Evolutionary conservation across 2,329 filamentous ascomycete genomes (phyloP).

Genomic region (Akanthomyces muscarius): DNA sequence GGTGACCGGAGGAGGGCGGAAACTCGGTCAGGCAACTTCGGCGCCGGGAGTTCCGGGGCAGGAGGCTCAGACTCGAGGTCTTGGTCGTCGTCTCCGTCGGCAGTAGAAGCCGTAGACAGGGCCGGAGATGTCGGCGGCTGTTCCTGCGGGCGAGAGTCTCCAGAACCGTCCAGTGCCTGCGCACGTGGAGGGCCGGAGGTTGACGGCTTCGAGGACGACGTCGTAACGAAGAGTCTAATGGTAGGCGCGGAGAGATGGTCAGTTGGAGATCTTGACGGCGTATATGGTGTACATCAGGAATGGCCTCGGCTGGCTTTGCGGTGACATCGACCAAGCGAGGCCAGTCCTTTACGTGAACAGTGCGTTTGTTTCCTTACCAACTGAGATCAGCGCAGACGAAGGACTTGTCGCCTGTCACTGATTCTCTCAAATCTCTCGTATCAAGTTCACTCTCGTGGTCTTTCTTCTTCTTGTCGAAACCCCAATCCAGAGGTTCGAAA

Average conservation of each 20-base stretch:
- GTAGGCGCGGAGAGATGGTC: background rate
- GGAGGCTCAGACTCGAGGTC: conserved; percentile 54
- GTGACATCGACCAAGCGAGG: background rate
- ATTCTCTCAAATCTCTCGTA: conserved; percentile 40
- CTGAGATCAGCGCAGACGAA: conserved; percentile 62
- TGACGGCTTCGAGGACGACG: conserved; percentile 51
- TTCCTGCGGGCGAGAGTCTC: conserved; percentile 34
- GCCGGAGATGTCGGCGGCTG: conserved; percentile 51
- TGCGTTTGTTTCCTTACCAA: conserved; percentile 38
- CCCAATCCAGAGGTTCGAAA: conserved; percentile 5
- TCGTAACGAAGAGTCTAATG: conserved; percentile 38
- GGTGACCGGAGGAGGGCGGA: conserved; percentile 54
- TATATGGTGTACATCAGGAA: background rate
- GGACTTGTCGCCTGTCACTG: conserved; percentile 55
- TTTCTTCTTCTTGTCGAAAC: conserved; percentile 20
- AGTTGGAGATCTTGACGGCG: background rate
- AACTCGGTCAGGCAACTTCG: conserved; percentile 54
- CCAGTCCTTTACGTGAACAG: background rate
- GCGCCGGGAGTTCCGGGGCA: conserved; percentile 55
- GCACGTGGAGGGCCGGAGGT: conserved; percentile 55
- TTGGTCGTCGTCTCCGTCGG: conserved; percentile 47
- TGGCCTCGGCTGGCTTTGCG: background rate
- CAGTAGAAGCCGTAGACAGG: conserved; percentile 59
- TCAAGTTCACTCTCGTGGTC: conserved; percentile 22
- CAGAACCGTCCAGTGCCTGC: conserved; percentile 54